Base-by-base conservation (phyloP, 371 early-diverging fungal species). In the Haplosporangium sp. region DNA sequence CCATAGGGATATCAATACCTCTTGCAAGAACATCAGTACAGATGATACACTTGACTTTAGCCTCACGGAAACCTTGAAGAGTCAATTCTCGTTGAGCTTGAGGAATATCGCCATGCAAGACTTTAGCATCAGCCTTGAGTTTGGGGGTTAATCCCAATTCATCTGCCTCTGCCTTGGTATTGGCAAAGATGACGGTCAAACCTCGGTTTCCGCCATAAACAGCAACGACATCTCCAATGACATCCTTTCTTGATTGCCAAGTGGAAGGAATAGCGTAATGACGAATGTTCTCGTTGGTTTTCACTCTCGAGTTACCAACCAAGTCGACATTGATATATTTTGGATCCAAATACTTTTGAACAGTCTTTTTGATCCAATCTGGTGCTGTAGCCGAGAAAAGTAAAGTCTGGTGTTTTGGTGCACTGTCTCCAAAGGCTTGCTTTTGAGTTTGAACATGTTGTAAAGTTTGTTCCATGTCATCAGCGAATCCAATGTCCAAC, bases 1-100 rank as follows among this genome's bases (percentile, higher is more conserved):
- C 97, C 85, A 96, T 92, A 47, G 97, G 96, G 77, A 99, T 98
- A 89, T 99, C 99, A 55, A 99, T 89, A 77, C 99, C 99, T 86
- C 99, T 93, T 17, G 98, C 97, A 40, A 95, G 92, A 6, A 99
- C 98, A 84, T 98, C 97, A 5, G 98, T 98, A 84, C 95, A 94
- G 44, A 96, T 89, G 76, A 97, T 92, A 76, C 96, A 93, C 61
- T 86, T 91, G 84, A 94, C 91, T 63, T 92, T 92, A 69, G 95
- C 95, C 76, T 94, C 92, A 74, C 95, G 90, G 87, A 98, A 97
- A 55, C 93, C 93, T 66, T 95, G 89, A 84, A 98, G 88, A 10
- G 96, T 92, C 27, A 91, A 82, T 84, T 98, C 97, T 71, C 98
- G 88, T 62, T 92, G 92, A 34, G 88, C 86, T 85, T 98, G 99